Percentiles rank a stretch among this genome's conserved stretches.
These are phyloP conservation scores for Vitis riparia DNA, from an alignment of 164 flowering plant species.

Conservation along the genomic window DNA sequence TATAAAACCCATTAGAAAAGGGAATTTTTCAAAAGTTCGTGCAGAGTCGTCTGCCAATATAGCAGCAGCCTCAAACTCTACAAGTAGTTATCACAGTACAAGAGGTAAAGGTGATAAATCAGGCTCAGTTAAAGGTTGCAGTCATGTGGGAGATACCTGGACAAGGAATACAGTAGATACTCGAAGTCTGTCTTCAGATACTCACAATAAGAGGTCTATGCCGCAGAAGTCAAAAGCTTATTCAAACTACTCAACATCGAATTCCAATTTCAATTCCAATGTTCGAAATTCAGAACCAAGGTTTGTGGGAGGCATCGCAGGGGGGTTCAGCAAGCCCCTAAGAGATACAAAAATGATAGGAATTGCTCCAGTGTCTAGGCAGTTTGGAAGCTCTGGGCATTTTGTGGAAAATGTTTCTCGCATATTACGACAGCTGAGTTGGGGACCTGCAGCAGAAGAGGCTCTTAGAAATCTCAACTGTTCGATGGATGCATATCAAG, in stretches of 20 bases:
- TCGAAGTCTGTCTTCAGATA: slow-evolving; percentile 22
- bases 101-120: slow-evolving; percentile 36
- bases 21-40: slow-evolving; percentile 30
- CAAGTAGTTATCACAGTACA: slow-evolving; percentile 24
- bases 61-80: slow-evolving; percentile 24
- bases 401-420: slow-evolving; percentile 50
- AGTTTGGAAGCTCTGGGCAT: slow-evolving; percentile 28
- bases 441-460: slow-evolving; percentile 82
- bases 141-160: slow-evolving; percentile 24
- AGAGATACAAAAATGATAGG: slow-evolving; percentile 36
- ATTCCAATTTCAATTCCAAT: slow-evolving; percentile 26
- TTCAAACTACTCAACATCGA: slow-evolving; percentile 27
- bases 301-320: slow-evolving; percentile 18
- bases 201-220: slow-evolving; percentile 28
- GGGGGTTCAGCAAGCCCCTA: slow-evolving; percentile 26
- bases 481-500: slow-evolving; percentile 77
- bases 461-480: slow-evolving; percentile 61
- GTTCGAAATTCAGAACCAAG: slow-evolving; percentile 34
- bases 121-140: slow-evolving; percentile 23
- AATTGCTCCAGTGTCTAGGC: slow-evolving; percentile 30
- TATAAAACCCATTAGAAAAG: slow-evolving; percentile 45
- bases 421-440: slow-evolving; percentile 47
- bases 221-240: slow-evolving; percentile 40
- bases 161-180: slow-evolving; percentile 30
- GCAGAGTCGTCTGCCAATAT: slow-evolving; percentile 35